Evolutionary conservation across 1,284 basidiomycete genomes (phyloP), one percentile per base, ranked within the genome.

Genomic region (Trametes pubescens): DNA sequence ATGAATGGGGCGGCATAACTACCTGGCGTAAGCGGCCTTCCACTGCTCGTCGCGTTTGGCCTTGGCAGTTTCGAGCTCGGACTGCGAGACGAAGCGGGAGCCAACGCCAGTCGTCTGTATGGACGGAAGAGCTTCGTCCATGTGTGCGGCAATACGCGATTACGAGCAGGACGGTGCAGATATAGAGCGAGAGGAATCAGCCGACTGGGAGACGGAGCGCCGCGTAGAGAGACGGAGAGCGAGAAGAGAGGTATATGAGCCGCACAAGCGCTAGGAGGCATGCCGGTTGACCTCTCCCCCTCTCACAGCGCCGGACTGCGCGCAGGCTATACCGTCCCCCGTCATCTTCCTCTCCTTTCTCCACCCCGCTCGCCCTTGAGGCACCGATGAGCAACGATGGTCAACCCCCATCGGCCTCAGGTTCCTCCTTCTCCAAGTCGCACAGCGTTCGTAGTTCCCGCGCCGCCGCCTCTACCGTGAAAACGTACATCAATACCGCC

Each of bases 11-110:
- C 24, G 37, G 18, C 16, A 48, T 49, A 43, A 49, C 34, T 69
- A 92, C 93, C 94, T 86, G 46, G 91, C 94, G 78, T 97, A 98
- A 16, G 95, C 95, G 14, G 92, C 95, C 74, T 90, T 93, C 93
- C 95, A 96, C 74, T 96, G 93, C 72, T 93, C 90, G 32, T 96
- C 93, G 65, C 89, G 83, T 48, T 86, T 82, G 11, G 85, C 82
- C 67, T 89, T 91, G 26, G 93, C 93, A 34, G 87, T 84, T 54
- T 96, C 94, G 51, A 98, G 81, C 43, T 95, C 91, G 18, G 83
- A 81, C 76, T 94, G 88, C 34, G 94, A 91, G 65, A 93, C 84
- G 76, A 93, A 93, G 62, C 91, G 87, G 51, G 91, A 90, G 74
- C 91, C 90, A 57, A 93, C 90, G 37, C 80, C 80, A 70, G 85